phyloP scores from a whole-genome alignment of 495 filamentous ascomycete species.

The Neurospora sp. region DNA sequence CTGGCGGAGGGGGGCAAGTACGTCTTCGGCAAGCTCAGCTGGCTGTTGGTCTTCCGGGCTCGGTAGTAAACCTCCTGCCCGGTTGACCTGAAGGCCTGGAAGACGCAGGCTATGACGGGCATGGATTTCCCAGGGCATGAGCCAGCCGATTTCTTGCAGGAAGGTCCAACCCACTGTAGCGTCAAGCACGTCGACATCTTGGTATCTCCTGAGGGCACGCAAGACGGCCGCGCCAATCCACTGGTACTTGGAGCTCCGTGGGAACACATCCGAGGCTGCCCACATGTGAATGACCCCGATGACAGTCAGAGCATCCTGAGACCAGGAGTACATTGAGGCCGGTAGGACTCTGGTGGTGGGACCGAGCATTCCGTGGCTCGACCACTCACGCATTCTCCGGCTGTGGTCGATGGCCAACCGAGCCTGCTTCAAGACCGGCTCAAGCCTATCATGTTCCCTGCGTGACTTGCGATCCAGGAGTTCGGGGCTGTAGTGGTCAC shows the following conservation, averaged over 20 bases:
- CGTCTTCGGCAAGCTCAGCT: conserved; percentile 20
- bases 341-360: conserved; percentile 22
- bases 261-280: conserved; percentile 44
- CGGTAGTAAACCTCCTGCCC: conserved; percentile 21
- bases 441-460: background rate
- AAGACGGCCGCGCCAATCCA: conserved; percentile 62
- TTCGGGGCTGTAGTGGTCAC: conserved; percentile 17
- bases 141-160: conserved; percentile 75
- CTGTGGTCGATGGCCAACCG: conserved; percentile 54
- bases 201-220: conserved; percentile 60
- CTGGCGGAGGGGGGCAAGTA: conserved; percentile 50
- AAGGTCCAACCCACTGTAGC: conserved; percentile 53
- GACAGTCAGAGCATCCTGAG: conserved; percentile 42
- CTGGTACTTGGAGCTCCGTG: conserved; percentile 34
- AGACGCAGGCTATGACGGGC: conserved; percentile 52
- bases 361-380: conserved; percentile 41
- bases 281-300: conserved; percentile 65
- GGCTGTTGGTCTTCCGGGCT: conserved; percentile 20
- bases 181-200: conserved; percentile 41
- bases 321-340: conserved; percentile 23
- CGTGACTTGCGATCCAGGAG: background rate
- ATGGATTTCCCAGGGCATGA: conserved; percentile 71
- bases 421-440: conserved; percentile 48
- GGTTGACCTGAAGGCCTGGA: conserved; percentile 37
- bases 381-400: conserved; percentile 51